Conservation (phyloP, 1,139 yeast species). For the Candida smagusa region DNA sequence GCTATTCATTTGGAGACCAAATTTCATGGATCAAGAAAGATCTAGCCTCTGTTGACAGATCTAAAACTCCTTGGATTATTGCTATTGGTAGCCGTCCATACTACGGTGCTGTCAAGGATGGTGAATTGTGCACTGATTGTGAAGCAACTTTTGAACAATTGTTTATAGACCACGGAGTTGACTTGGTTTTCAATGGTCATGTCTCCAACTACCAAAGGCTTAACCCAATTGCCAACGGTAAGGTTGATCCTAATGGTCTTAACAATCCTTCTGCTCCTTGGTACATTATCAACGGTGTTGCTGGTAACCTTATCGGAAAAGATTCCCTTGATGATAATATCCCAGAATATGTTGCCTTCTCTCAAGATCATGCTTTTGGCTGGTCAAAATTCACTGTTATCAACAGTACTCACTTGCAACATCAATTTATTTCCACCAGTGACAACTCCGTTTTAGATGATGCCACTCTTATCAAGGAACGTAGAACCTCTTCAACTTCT, state of each 20-base stretch:
- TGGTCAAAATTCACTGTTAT: slow-evolving; percentile 6
- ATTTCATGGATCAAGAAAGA: slow-evolving; percentile 4
- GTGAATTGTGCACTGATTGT: slow-evolving; percentile 2
- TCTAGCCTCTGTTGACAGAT: slow-evolving; percentile 4
- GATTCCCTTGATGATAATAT: background rate
- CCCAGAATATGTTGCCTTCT: slow-evolving; percentile 3
- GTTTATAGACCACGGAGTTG: slow-evolving; percentile 3
- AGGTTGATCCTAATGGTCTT: slow-evolving; percentile 5
- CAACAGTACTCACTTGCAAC: too few relatives aligned
- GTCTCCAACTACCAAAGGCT: slow-evolving; percentile 5
- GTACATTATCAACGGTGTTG: slow-evolving; percentile 6
- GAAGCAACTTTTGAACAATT: slow-evolving; percentile 3
- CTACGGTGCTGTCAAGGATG: slow-evolving; percentile 3
- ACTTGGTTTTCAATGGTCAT: slow-evolving; percentile 4
- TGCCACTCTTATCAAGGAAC: too few relatives aligned
- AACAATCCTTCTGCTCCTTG: slow-evolving; percentile 7
- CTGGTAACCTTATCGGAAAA: slow-evolving; percentile 3
- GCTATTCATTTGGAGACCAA: too few relatives aligned
- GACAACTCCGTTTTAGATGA: too few relatives aligned
- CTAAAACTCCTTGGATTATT: slow-evolving; percentile 6
- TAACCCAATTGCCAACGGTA: slow-evolving; percentile 2
- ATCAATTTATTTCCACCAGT: too few relatives aligned
- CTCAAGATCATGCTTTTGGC: slow-evolving; percentile 4
- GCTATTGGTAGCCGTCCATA: slow-evolving; percentile 6
- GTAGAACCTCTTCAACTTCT: too few relatives aligned